These are phyloP conservation scores for Aspergillus terreus DNA, from an alignment of 2,329 filamentous ascomycete species.

Conservation along the genomic window DNA sequence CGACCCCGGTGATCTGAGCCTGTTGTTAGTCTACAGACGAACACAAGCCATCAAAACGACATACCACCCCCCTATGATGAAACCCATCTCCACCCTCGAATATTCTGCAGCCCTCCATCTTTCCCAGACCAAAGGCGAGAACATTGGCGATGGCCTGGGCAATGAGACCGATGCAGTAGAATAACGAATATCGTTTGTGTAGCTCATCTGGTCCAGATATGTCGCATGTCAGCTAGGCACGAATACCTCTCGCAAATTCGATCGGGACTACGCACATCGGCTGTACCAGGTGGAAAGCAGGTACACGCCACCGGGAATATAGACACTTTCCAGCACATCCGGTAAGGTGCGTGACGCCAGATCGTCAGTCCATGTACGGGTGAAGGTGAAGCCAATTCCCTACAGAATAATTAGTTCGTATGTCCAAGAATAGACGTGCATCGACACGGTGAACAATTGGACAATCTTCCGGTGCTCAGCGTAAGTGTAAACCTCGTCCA, in stretches of 20 bases:
- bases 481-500: neutral
- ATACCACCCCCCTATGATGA: conserved; percentile 51
- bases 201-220: neutral
- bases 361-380: neutral
- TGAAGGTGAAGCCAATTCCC: neutral
- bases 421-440: neutral
- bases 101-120: conserved; percentile 39
- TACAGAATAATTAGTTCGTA: too few species aligned
- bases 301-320: neutral
- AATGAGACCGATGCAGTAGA: conserved; percentile 44
- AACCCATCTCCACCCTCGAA: conserved; percentile 52
- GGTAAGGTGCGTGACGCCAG: neutral
- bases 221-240: neutral
- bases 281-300: neutral
- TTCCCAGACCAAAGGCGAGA: conserved; percentile 41
- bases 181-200: neutral
- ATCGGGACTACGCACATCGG: neutral
- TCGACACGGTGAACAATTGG: neutral
- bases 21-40: neutral
- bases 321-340: neutral
- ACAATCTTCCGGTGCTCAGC: neutral
- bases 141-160: conserved; percentile 48
- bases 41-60: conserved; percentile 1
- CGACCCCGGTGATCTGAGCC: neutral
- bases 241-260: neutral